Conservation (phyloP, 2,329 filamentous ascomycete species). For the Herpotrichia juniperi region DNA sequence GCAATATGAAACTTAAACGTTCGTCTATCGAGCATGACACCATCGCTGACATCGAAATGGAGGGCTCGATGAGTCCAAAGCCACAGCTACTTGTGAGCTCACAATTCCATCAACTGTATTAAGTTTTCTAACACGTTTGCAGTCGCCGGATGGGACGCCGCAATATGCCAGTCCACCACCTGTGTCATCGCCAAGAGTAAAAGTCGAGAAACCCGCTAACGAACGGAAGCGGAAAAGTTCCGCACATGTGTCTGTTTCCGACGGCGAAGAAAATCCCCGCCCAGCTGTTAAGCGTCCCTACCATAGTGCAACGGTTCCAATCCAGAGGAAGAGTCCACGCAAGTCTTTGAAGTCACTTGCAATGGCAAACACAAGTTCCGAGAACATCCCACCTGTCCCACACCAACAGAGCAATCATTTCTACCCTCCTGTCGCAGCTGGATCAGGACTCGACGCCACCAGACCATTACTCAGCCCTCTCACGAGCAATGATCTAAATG, state of each 20-base stretch:
- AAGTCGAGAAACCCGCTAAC: slow-evolving; percentile 11
- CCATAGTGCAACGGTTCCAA: slow-evolving; percentile 29
- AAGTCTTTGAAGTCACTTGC: slow-evolving; percentile 32
- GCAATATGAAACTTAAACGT: slow-evolving; percentile 45
- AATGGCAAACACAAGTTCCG: slow-evolving; percentile 25
- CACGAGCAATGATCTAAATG: slow-evolving; percentile 38
- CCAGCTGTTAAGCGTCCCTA: slow-evolving; percentile 30
- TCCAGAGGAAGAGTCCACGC: slow-evolving; percentile 33
- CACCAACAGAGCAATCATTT: slow-evolving; percentile 23
- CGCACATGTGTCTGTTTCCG: slow-evolving; percentile 33
- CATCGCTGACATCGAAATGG: slow-evolving; percentile 37
- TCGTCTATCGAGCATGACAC: slow-evolving; percentile 39
- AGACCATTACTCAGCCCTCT: slow-evolving; percentile 35
- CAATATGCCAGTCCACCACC: slow-evolving; percentile 31
- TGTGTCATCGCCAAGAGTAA: slow-evolving; percentile 19
- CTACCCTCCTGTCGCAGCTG: slow-evolving; percentile 22
- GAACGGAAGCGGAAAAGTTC: slow-evolving; percentile 43
- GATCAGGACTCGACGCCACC: slow-evolving; percentile 20
- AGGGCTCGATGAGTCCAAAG: slow-evolving; percentile 17
- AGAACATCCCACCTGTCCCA: slow-evolving; percentile 34
- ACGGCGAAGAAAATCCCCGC: slow-evolving; percentile 33
- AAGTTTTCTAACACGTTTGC: slow-evolving; percentile 19
- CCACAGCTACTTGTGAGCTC: slow-evolving; percentile 15
- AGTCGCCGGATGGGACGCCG: slow-evolving; percentile 39
- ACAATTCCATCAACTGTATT: background rate